A percentile compares a stretch with the other conserved stretches of the same genome.
phyloP scores from a whole-genome alignment of 257 asterid genomes.

The Paulownia fortunei region DNA sequence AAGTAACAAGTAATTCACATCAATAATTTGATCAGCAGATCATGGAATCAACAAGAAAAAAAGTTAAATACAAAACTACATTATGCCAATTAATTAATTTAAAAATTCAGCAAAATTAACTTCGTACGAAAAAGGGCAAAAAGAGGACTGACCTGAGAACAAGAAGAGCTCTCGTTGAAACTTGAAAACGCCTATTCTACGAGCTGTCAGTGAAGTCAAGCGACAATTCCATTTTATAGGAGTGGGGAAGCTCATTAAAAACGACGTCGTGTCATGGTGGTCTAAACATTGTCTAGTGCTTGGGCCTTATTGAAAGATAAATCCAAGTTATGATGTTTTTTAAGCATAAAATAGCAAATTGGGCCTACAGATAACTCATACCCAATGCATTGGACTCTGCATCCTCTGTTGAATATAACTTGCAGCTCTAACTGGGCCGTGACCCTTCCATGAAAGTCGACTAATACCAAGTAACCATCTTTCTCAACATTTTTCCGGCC shows the following conservation, averaged over 20 bases:
- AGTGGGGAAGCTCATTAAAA: not conserved
- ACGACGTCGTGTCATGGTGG: conserved; percentile 13
- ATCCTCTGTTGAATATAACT: too few species aligned
- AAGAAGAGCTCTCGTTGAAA: conserved; percentile 17
- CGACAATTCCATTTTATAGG: not conserved
- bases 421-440: too few species aligned
- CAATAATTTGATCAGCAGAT: not conserved
- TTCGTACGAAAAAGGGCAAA: not conserved
- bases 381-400: too few species aligned
- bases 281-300: not conserved
- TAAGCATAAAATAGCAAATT: not conserved
- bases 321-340: not conserved
- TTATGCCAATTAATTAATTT: not conserved
- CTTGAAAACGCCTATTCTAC: conserved; percentile 2
- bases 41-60: conserved; percentile 9
- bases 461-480: too few species aligned
- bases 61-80: not conserved
- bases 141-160: conserved; percentile 38
- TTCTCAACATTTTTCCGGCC: too few species aligned
- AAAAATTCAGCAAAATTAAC: not conserved
- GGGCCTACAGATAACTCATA: not conserved
- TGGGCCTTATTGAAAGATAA: not conserved
- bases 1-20: not conserved
- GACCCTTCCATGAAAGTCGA: too few species aligned
- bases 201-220: not conserved